Conservation (phyloP, 306 rosid genomes). For the Myrica gale region DNA sequence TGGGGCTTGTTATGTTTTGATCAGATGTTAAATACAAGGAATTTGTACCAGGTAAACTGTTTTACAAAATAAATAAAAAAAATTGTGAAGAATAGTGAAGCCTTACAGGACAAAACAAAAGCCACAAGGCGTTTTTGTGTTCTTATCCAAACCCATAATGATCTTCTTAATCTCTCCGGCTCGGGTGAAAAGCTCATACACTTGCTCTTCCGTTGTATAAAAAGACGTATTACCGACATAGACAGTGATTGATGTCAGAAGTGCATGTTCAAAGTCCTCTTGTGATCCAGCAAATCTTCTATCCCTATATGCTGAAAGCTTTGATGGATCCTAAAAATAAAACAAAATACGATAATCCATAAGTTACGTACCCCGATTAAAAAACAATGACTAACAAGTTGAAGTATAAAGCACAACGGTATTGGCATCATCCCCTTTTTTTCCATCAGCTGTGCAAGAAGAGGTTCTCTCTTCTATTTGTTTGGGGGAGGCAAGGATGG, state of each 20-base stretch:
- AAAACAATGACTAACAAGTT: not conserved
- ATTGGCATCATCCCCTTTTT: not conserved
- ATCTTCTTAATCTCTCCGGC: constrained; percentile 95
- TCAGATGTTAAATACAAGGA: not conserved
- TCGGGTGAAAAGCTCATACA: constrained; percentile 84
- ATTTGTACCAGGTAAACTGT: not conserved
- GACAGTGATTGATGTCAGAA: constrained; percentile 58
- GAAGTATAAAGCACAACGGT: not conserved
- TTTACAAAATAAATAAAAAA: not conserved
- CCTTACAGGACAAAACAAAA: constrained; percentile 86
- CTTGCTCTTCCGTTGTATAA: constrained; percentile 95
- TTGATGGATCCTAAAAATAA: constrained; percentile 59
- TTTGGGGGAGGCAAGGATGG: not conserved
- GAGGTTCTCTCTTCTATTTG: no score
- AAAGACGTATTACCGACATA: constrained; percentile 94
- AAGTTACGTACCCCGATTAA: not conserved
- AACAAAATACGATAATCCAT: not conserved
- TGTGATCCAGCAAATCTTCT: constrained; percentile 81
- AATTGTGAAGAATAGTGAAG: constrained; percentile 9
- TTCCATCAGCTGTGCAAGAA: not conserved
- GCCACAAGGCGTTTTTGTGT: constrained; percentile 90
- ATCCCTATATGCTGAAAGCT: constrained; percentile 83
- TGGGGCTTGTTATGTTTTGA: not conserved
- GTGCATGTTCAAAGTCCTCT: constrained; percentile 81
- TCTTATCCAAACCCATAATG: constrained; percentile 97